Base-by-base conservation (phyloP, 2,329 filamentous ascomycete species). In the Plenodomus biglobosus region DNA sequence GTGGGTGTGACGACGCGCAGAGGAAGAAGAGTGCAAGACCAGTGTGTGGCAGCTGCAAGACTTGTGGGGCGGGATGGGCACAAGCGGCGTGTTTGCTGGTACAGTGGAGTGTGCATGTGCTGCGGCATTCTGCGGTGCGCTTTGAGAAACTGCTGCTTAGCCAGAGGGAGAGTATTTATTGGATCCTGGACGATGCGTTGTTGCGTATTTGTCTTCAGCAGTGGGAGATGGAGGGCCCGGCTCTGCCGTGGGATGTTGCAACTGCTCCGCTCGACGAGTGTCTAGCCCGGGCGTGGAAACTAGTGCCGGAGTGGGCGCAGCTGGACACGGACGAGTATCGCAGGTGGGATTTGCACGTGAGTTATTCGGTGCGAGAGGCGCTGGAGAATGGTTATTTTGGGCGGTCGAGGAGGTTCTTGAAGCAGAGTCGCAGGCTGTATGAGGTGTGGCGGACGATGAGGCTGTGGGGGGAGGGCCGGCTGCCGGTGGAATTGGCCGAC, bases 161-260 rank as follows among this genome's bases (percentile, higher is more conserved):
- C 19, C 53, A 57, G 38, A 44, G 54, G 3, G 43, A 50, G 13
- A 59, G 56, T 21, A 39, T 59, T 10, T 59, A 57, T 40, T 53
- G 47, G 49, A 51, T 55, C 0, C 32, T 58, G 13, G 56, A 58
- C 41, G 48, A 58, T 43, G 46, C 51, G n/a, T 19, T 58, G 20
- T 44, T 58, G 18, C 44, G 40, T 2, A 51, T 59, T 15, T 54
- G 46, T 21, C 8, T 55, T 13, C 51, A 50, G 15, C 41, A 50
- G 37, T 59, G 56, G 51, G 51, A 59, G 11, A 15, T 8, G 6
- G 11, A 32, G 7, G 3, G 15, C 27, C 8, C 27, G 6, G 3
- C 8, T 32, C 27, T 43, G 30, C 38, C 42, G 3, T 32, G 27
- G 27, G 27, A 32, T 15, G 11, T 36, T 24, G 20, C 37, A 39